Base-by-base conservation (phyloP, 2,329 filamentous ascomycete genomes). In the Monilinia vaccinii-corymbosi region DNA sequence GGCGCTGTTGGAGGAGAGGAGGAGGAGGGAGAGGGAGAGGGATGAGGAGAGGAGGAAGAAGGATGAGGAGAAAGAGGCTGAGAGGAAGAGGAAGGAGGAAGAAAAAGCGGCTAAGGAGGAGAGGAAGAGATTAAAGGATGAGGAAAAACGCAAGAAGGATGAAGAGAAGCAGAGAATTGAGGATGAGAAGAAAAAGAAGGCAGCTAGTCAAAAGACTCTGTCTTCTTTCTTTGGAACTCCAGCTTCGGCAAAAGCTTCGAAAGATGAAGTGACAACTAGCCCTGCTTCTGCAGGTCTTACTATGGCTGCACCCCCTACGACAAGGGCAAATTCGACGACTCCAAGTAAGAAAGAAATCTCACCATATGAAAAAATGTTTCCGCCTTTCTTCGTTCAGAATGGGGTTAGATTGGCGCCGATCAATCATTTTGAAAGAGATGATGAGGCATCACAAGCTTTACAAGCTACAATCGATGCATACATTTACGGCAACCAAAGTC, bases 321-420 rank as follows among this genome's bases (percentile, higher is more conserved):
- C 50, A 28, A 46, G 63, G 0, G 45, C 48, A 21, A 32, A 59
- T 18, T 58, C n/a, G n/a, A n/a, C 8, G 72, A 71, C 42, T 66
- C 73, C 55, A 58, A 65, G 47, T 71, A 76, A 64, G 58, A 64
- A 9, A 62, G 67, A 42, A 7, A 56, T 68, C 4, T 32, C 51
- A 3, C 67, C 74, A 28, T 79, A 81, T 48, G 76, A 88, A 21
- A 85, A 83, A 65, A 77, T 80, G 40, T 97, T 97, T 69, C 81
- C 91, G 36, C 85, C 89, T 0, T 97, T 97, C 72, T 92, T 88
- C 63, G 70, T 94, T 49, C 87, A 90, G 61, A 79, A 85, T 3
- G 81, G 90, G 68, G 88, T 90, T 1, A 81, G 75, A n/a, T 67
- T 97, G 57, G 91, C 91, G 0, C 78, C 80, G 0, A 66, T 67